Conservation (phyloP, 305 asterid species). For the Euphrasia arctica region DNA sequence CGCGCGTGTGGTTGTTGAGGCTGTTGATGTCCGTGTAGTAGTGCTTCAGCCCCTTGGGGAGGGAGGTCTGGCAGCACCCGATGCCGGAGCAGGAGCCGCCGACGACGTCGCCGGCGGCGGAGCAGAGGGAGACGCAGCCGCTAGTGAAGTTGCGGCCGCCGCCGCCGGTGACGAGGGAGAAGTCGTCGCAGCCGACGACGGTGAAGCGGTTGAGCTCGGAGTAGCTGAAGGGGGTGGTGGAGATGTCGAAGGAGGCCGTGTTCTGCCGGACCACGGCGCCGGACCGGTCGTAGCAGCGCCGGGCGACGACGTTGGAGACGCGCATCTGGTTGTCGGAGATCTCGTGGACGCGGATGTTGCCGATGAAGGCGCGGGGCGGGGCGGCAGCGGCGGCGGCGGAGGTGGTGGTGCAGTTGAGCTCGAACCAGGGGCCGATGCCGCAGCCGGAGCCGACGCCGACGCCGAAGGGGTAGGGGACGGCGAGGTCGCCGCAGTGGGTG, state of each 20-base stretch:
- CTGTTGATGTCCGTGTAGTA: constrained; percentile 1
- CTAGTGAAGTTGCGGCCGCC: constrained; percentile 33
- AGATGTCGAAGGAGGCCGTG: background rate
- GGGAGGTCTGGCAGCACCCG: constrained; percentile 52
- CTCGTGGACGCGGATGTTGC: constrained; percentile 18
- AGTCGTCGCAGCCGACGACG: constrained; percentile 54
- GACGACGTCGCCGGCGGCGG: constrained; percentile 26
- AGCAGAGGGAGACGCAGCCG: constrained; percentile 47
- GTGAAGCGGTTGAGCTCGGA: constrained; percentile 35
- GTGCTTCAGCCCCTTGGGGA: constrained; percentile 39
- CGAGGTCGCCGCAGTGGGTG: constrained; percentile 39
- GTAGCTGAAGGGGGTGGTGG: constrained; percentile 5
- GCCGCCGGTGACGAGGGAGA: constrained; percentile 30
- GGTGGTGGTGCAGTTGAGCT: constrained; percentile 36
- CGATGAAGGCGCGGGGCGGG: constrained; percentile 24
- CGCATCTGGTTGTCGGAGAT: constrained; percentile 21
- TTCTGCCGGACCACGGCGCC: constrained; percentile 15
- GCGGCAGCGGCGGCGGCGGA: constrained; percentile 20
- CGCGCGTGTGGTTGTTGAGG: constrained; percentile 28
- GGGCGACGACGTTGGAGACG: constrained; percentile 23
- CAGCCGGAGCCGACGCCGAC: constrained; percentile 40
- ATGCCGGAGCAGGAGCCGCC: constrained; percentile 47
- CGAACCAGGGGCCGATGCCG: constrained; percentile 21
- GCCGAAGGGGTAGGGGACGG: constrained; percentile 58
- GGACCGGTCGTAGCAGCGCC: constrained; percentile 10